Evolutionary conservation across 495 filamentous ascomycete genomes (phyloP).

Genomic region (Cryomyces minteri): DNA sequence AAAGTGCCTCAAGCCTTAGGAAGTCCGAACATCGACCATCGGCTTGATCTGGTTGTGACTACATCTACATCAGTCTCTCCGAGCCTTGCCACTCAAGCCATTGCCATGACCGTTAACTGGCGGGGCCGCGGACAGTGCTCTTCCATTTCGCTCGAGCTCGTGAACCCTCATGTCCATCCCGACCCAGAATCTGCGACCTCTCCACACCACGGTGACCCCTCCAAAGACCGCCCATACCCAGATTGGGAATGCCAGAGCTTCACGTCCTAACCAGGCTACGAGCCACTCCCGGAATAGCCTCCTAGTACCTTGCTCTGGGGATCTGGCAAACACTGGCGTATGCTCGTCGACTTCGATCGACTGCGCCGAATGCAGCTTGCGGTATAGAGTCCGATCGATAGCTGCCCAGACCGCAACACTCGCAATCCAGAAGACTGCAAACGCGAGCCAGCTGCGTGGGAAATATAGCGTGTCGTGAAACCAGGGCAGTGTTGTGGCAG

Average conservation of each 20-base stretch:
- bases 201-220: constrained; percentile 71
- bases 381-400: constrained; percentile 56
- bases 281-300: constrained; percentile 50
- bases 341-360: constrained; percentile 54
- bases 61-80: no score
- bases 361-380: constrained; percentile 47
- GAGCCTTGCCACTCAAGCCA: no score
- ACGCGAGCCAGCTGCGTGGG: constrained; percentile 47
- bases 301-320: constrained; percentile 12
- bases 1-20: no score
- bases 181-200: constrained; percentile 67
- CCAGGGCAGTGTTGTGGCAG: constrained; percentile 51
- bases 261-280: constrained; percentile 68
- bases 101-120: no score
- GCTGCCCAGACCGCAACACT: constrained; percentile 52
- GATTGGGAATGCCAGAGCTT: constrained; percentile 65
- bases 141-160: constrained; percentile 11
- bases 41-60: no score
- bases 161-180: constrained; percentile 66
- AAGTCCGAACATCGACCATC: no score
- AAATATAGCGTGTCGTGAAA: constrained; percentile 34
- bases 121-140: no score
- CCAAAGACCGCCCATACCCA: constrained; percentile 75
- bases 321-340: constrained; percentile 53
- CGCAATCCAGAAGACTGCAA: constrained; percentile 44